Evolutionary conservation across 2,329 filamentous ascomycete genomes (phyloP).

Genomic region (Cladophialophora immunda): DNA sequence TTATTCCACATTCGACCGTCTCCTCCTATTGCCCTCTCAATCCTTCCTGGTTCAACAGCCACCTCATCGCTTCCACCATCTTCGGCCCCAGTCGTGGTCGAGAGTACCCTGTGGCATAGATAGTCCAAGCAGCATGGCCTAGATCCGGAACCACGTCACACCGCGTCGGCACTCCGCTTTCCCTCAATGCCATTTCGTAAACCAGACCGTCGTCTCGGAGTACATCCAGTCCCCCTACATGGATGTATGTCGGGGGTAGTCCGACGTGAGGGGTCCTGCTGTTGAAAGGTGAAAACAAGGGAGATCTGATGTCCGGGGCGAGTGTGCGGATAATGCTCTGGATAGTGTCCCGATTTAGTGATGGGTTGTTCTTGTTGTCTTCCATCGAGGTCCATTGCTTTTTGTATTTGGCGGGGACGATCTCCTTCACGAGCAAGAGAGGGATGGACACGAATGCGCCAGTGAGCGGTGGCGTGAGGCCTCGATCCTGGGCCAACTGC

Average conservation of each 20-base stretch:
- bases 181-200: conserved; percentile 14
- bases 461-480: conserved; percentile 45
- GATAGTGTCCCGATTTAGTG: conserved; percentile 6
- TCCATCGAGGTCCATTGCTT: conserved; percentile 15
- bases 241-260: conserved; percentile 24
- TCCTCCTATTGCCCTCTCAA: not conserved
- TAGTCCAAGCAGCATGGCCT: conserved; percentile 15
- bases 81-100: conserved; percentile 12
- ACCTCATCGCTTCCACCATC: conserved; percentile 21
- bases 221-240: conserved; percentile 20
- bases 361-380: conserved; percentile 7
- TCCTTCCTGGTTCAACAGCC: conserved; percentile 4
- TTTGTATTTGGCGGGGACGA: conserved; percentile 14
- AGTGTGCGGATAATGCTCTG: conserved; percentile 6
- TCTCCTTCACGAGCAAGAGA: conserved; percentile 16
- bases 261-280: conserved; percentile 51
- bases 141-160: conserved; percentile 8
- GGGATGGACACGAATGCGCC: conserved; percentile 19
- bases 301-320: conserved; percentile 11
- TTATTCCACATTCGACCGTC: not conserved
- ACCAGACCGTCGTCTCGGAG: conserved; percentile 24
- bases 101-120: conserved; percentile 17
- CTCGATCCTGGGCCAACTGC: conserved; percentile 52
- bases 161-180: conserved; percentile 10
- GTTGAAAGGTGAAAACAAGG: conserved; percentile 11